Base-by-base conservation (phyloP, 2,329 filamentous ascomycete species). In the Rhynchosporium graminicola region DNA sequence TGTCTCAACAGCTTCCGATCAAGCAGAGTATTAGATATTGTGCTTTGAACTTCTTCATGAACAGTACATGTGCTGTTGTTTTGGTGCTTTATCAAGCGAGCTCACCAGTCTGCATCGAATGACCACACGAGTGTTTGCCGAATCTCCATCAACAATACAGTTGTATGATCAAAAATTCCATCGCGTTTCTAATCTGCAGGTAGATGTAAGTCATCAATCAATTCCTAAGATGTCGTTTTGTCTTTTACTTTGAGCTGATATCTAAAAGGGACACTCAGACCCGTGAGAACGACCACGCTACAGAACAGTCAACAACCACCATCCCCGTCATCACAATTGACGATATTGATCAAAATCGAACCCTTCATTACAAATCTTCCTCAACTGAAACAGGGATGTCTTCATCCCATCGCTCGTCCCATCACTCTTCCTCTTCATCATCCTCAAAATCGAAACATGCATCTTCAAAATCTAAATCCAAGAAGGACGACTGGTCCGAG, bases 401-500 rank as follows among this genome's bases (percentile, higher is more conserved):
- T 63, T 72, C 71, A 8, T 70, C 71, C 28, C 68, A 71, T 47
- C 67, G 67, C 20, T 71, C 70, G 31, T 70, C 67, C 6, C 66
- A 67, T 36, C 67, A 68, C 45, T 67, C 67, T 28, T 67, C 65
- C 45, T 67, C 67, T 26, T 67, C 65, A 13, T 66, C 66, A 33
- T 68, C 65, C 36, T 66, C 67, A 8, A 70, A 68, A 8, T 64
- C 63, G 29, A 70, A 70, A 40, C 62, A 69, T 43, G 68, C 67
- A 5, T 68, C 68, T 9, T 72, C 69, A n/a, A 82, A 78, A 65
- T 73, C 78, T 4, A 77, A 76, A 38, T 55, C 74, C 28, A 82
- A 75, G 65, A 69, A 71, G 65, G 82, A 89, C 66, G 85, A 91
- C 76, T 92, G 89, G 89, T 80, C 83, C 33, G 82, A 87, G 0